Evolutionary conservation across 257 asterid genomes (phyloP).

Genomic region (Jacaranda copaia): DNA sequence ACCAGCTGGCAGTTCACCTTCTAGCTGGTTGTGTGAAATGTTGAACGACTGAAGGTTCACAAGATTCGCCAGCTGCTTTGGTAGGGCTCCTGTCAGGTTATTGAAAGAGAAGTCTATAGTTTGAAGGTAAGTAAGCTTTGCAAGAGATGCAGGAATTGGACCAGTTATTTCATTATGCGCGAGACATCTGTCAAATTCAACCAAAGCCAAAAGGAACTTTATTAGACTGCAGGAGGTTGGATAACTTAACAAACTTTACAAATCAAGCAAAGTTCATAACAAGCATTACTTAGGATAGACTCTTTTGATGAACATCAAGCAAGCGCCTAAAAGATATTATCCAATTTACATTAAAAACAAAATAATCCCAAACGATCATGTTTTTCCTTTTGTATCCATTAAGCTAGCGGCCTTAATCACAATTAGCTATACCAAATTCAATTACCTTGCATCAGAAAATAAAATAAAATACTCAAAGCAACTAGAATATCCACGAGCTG

Average conservation of each 20-base stretch:
- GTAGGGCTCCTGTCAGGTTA: constrained; percentile 66
- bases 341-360: background rate
- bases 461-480: constrained; percentile 5
- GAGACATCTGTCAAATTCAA: constrained; percentile 58
- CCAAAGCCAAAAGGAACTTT: constrained; percentile 17
- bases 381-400: background rate
- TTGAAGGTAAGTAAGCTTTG: constrained; percentile 58
- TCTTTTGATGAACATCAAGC: background rate
- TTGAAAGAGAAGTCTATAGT: constrained; percentile 72
- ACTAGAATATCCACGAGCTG: background rate
- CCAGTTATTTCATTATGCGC: constrained; percentile 64
- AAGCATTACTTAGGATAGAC: background rate
- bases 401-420: background rate
- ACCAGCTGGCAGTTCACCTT: constrained; percentile 78
- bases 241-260: background rate
- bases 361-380: background rate
- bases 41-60: constrained; percentile 61
- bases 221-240: constrained; percentile 5
- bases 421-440: background rate
- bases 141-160: constrained; percentile 59
- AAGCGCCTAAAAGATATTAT: background rate
- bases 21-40: constrained; percentile 78
- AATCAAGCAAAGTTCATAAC: constrained; percentile 6
- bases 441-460: background rate
- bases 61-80: constrained; percentile 73